Percentiles rank a stretch among this genome's conserved stretches.
These are phyloP conservation scores for Priceomyces castillae DNA, from an alignment of 805 yeast species.

Conservation along the genomic window DNA sequence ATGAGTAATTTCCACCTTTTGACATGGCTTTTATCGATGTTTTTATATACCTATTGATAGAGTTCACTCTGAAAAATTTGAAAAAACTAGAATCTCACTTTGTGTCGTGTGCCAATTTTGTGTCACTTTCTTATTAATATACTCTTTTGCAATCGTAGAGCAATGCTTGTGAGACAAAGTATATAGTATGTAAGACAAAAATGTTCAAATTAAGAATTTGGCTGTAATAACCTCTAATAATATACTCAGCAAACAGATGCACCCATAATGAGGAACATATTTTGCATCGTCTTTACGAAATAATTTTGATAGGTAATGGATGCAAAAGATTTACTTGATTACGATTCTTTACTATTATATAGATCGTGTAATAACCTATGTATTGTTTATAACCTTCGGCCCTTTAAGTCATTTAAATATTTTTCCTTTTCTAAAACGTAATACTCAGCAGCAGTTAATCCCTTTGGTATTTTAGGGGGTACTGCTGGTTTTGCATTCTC, in stretches of 20 bases:
- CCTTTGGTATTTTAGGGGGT: slow-evolving; percentile 45
- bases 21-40: slow-evolving; percentile 4
- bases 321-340: too few species aligned
- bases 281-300: too few species aligned
- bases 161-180: too few species aligned
- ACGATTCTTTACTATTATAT: too few species aligned
- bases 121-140: neutral
- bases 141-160: too few species aligned
- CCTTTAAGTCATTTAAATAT: slow-evolving; percentile 38
- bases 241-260: too few species aligned
- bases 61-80: neutral
- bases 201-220: too few species aligned
- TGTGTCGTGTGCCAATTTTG: neutral
- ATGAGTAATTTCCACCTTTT: slow-evolving; percentile 8
- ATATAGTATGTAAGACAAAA: too few species aligned
- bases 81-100: neutral
- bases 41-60: slow-evolving; percentile 5
- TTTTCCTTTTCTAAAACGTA: slow-evolving; percentile 40
- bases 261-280: too few species aligned
- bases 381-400: slow-evolving; percentile 23
- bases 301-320: too few species aligned
- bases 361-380: too few species aligned
- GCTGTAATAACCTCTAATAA: too few species aligned
- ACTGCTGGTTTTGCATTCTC: slow-evolving; percentile 36
- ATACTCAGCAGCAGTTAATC: slow-evolving; percentile 41